Base-by-base conservation (phyloP, 164 flowering plant species). In the Piper betle region DNA sequence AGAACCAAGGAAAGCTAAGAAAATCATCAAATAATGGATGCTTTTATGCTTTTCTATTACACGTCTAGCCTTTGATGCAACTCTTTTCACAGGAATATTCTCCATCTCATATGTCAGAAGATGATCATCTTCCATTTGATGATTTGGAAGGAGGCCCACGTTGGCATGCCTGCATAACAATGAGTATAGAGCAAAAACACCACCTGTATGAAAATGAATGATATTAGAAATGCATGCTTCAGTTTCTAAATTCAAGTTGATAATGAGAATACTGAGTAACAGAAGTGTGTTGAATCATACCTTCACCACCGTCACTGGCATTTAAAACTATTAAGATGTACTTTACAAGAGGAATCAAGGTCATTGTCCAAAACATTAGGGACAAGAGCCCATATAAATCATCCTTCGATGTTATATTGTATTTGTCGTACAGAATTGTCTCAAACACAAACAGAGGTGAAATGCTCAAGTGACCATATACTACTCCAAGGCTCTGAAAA, bases 401-500 rank as follows among this genome's bases (percentile, higher is more conserved):
- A 52, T 78, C 74, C 1, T 62, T 64, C 12, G 85, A 75, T 71
- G 48, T 55, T 46, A 83, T 53, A 39, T 79, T 74, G 33, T 25
- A 25, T 25, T 25, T 25, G 4, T 63, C 50, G 1, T 60, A 17
- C 19, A 18, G 15, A 20, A 85, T 65, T 37, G 85, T 72, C 50
- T 73, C 79, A 54, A 82, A 79, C 48, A 78, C 86, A 63, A 78
- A 83, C 13, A 85, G 61, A 0, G 92, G 92, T 66, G 88, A 82
- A 59, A 76, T 82, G 64, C 82, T 73, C 69, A 85, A 60, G 61
- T 80, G 88, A 37, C 92, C 92, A 63, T 78, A 85, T 64, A 83
- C 73, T 52, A 85, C 84, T 25, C 92, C 92, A 46, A 85, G 73
- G 71, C 82, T 81, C 66, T 85, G 92, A 71, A 83, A 82, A 70